Evolutionary conservation across 192 early-diverging fungal species (phyloP), one percentile per base, ranked within the genome.

Genomic region (Backusella mclennaniae): DNA sequence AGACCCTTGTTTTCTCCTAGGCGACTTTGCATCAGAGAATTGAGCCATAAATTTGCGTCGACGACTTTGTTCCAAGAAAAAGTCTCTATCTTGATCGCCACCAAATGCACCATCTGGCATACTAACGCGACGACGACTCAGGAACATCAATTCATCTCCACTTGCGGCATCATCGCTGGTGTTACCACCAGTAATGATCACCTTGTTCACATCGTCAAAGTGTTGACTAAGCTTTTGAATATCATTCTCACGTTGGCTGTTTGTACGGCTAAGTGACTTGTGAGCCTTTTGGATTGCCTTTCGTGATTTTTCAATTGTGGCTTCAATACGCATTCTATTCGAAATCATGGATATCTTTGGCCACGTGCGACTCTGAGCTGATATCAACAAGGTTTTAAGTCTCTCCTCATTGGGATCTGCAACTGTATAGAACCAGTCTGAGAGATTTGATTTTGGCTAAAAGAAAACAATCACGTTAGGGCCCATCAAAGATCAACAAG

Each of bases 291-390:
- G 72, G 5, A 76, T n/a, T 69, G 67, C 11, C 26, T 79, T 69
- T 69, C 81, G 79, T 52, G 83, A 84, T 44, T 71, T 71, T 15
- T 87, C 76, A 76, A 95, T 90, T 8, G 89, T 85, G 67, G 89
- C 86, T 78, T 97, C 96, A 75, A 97, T 89, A 52, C 80, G 79
- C 85, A 95, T 76, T 11, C 94, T 88, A 69, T 93, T 90, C 14
- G 85, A 77, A 72, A 97, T 92, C 90, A 93, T 92, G 42, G 87
- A 81, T 17, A 97, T 74, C 77, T 94, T 94, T 4, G 95, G 93
- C 89, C 90, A 95, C 0, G 92, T 91, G 56, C 89, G 88, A 21
- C 75, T 73, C 59, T 87, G 79, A 19, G 94, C 96, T 4, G 79
- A 83, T 12, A 78, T 67, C n/a, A 95, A 85, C 73, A 90, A 91